phyloP scores from a whole-genome alignment of 495 filamentous ascomycete genomes.

The Cetradonia linearis region DNA sequence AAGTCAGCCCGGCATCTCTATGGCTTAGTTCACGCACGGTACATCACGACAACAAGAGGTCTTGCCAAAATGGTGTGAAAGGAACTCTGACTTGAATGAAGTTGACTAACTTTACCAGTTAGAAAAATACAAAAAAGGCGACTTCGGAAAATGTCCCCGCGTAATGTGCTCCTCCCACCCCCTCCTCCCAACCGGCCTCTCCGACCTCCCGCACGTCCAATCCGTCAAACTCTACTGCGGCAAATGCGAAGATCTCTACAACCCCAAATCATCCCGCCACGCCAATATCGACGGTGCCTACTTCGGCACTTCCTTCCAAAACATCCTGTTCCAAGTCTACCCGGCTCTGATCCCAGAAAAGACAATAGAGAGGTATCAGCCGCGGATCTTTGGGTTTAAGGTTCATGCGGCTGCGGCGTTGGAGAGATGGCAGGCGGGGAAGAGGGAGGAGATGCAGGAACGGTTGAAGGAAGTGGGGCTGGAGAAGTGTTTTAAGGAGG shows the following conservation, averaged over 20 bases:
- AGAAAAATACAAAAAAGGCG: constrained; percentile 96
- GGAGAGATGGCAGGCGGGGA: constrained; percentile 77
- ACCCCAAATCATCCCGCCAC: constrained; percentile 95
- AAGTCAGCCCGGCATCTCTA: constrained; percentile 95
- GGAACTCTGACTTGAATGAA: constrained; percentile 6
- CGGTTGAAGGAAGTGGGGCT: constrained; percentile 47
- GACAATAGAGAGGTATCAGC: constrained; percentile 73
- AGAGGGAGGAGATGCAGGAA: constrained; percentile 67
- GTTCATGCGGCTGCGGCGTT: constrained; percentile 85
- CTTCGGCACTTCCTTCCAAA: constrained; percentile 96
- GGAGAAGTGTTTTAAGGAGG: constrained; percentile 43
- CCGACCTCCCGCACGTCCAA: constrained; percentile 72
- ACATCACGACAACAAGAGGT: constrained; percentile 92
- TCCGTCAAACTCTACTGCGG: constrained; percentile 95
- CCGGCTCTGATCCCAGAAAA: constrained; percentile 79
- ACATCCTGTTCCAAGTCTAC: constrained; percentile 98
- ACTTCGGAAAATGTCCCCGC: constrained; percentile 96
- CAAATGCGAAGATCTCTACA: constrained; percentile 96
- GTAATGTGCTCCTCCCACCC: constrained; percentile 88
- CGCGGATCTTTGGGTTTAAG: constrained; percentile 86
- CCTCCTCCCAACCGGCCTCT: constrained; percentile 84
- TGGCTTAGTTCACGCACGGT: constrained; percentile 89
- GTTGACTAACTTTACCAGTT: constrained; percentile 45
- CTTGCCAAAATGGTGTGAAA: constrained; percentile 82
- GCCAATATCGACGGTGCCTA: constrained; percentile 93